These are phyloP conservation scores for Mrakia blollopis DNA, from an alignment of 768 basidiomycete genomes.

Conservation along the genomic window DNA sequence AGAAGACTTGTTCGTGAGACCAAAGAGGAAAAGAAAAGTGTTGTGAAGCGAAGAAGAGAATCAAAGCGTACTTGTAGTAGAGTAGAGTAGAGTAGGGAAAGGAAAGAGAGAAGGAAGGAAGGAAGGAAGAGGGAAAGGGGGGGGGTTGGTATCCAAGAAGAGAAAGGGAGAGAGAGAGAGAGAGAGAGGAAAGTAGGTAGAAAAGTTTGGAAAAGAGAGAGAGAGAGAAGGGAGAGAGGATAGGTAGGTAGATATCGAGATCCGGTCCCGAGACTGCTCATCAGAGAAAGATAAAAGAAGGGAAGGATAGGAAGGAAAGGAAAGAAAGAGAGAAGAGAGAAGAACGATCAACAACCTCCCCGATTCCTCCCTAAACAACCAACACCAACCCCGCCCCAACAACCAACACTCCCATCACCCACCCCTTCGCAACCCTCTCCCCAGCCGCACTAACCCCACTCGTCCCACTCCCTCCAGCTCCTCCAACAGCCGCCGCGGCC, in stretches of 20 bases:
- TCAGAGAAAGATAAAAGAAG: not conserved
- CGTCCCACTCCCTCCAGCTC: not conserved
- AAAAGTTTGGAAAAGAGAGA: constrained; percentile 15
- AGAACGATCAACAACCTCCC: too few species aligned
- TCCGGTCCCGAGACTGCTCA: too few species aligned
- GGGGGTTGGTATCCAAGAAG: constrained; percentile 9
- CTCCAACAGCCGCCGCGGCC: not conserved
- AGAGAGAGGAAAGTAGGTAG: not conserved
- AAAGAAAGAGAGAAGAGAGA: not conserved
- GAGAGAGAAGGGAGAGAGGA: not conserved
- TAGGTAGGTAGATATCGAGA: constrained; percentile 18
- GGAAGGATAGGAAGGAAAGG: not conserved
- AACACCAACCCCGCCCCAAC: constrained; percentile 10
- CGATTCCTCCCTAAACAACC: not conserved
- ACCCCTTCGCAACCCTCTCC: not conserved
- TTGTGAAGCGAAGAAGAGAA: not conserved
- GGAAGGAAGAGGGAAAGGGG: not conserved
- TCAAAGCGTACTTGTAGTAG: too few species aligned
- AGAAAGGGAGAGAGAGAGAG: not conserved
- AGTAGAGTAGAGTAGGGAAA: too few species aligned
- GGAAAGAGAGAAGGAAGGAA: not conserved
- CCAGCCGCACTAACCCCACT: too few species aligned
- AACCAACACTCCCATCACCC: not conserved
- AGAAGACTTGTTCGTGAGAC: too few species aligned
- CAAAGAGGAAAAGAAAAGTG: too few species aligned